A percentile compares a stretch with the other conserved stretches of the same genome.
Evolutionary conservation across 208 protist genomes (phyloP).

Genomic region (Trypanosoma brucei): DNA sequence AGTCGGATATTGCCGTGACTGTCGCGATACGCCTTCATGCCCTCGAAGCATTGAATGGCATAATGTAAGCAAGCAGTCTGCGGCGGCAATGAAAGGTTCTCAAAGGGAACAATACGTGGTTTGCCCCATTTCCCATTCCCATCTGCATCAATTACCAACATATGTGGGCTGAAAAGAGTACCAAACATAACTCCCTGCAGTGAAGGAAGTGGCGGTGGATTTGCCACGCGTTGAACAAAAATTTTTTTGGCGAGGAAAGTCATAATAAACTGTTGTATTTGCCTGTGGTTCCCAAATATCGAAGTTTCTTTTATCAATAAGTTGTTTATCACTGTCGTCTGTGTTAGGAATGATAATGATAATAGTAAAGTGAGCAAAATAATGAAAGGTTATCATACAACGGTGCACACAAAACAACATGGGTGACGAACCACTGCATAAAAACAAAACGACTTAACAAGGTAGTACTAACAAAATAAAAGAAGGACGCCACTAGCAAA

Average conservation of each 20-base stretch:
- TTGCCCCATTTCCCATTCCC: constrained; percentile 78
- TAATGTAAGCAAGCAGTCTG: constrained; percentile 93
- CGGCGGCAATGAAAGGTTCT: constrained; percentile 87
- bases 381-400: too few relatives aligned
- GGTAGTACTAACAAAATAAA: too few relatives aligned
- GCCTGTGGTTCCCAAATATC: too few relatives aligned
- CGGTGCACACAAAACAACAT: too few relatives aligned
- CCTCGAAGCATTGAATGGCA: constrained; percentile 94
- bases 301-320: constrained; percentile 2
- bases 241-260: constrained; percentile 16
- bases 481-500: too few relatives aligned
- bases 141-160: constrained; percentile 89
- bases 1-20: constrained; percentile 82
- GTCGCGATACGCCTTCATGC: constrained; percentile 97
- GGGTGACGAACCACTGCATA: too few relatives aligned
- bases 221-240: constrained; percentile 16
- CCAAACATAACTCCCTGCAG: constrained; percentile 88
- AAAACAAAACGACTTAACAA: too few relatives aligned
- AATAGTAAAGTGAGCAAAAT: background rate
- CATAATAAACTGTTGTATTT: constrained; percentile 2
- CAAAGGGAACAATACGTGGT: constrained; percentile 67
- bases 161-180: constrained; percentile 94
- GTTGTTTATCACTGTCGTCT: constrained; percentile 2
- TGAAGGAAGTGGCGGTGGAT: constrained; percentile 49
- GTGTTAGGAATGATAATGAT: constrained; percentile 6